These are phyloP conservation scores for Coriolopsis trogii DNA, from an alignment of 1,284 basidiomycete species.

Conservation along the genomic window DNA sequence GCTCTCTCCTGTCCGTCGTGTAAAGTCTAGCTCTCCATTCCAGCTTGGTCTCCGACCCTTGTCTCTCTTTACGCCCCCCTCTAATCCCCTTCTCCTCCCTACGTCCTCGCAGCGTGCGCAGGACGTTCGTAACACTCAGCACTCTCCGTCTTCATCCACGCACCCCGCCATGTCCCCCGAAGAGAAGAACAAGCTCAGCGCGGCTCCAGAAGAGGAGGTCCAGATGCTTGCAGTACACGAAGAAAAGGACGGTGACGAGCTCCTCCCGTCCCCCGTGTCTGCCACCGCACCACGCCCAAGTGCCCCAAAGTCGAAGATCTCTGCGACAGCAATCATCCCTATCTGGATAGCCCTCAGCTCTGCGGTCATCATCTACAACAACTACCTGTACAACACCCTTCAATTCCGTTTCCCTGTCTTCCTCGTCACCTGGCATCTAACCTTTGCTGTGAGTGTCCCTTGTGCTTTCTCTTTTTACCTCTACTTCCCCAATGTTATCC, in stretches of 20 bases:
- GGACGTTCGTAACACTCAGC: background rate
- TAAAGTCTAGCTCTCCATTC: too few relatives aligned
- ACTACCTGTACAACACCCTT: conserved; percentile 85
- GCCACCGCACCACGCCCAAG: conserved; percentile 41
- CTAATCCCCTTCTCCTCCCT: background rate
- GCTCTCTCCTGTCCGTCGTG: conserved; percentile 10
- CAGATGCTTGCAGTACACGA: conserved; percentile 35
- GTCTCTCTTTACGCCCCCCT: conserved; percentile 26
- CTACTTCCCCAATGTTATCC: background rate
- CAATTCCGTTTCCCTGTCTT: conserved; percentile 88
- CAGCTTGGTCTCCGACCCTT: conserved; percentile 21
- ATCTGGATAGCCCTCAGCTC: conserved; percentile 92
- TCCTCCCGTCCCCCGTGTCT: conserved; percentile 57
- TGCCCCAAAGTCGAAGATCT: conserved; percentile 47
- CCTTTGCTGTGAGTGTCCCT: conserved; percentile 70
- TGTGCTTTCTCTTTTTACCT: background rate
- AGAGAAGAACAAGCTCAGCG: conserved; percentile 25
- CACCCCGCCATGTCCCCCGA: conserved; percentile 17
- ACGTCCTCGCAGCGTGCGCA: background rate
- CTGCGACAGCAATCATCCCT: conserved; percentile 74
- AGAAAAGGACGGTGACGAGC: conserved; percentile 30
- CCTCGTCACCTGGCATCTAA: conserved; percentile 85
- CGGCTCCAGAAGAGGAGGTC: conserved; percentile 22
- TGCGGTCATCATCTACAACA: conserved; percentile 96
- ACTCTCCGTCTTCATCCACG: conserved; percentile 3